A percentile compares a stretch with the other conserved stretches of the same genome.
These are phyloP conservation scores for Teunomyces atbi DNA, from an alignment of 805 yeast genomes.

Conservation along the genomic window DNA sequence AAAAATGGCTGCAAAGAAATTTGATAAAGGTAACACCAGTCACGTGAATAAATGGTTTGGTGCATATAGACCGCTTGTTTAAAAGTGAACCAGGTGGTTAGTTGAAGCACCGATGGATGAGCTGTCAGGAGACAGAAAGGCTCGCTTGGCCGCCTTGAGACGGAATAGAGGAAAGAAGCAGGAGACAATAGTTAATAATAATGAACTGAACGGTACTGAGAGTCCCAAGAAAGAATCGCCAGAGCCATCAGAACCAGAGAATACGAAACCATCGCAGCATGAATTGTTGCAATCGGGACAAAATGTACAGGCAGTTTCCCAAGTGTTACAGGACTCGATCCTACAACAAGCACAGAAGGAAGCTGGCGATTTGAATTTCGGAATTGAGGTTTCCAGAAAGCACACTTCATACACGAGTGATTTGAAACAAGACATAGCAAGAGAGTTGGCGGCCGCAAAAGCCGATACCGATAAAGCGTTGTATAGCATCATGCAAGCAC, in stretches of 20 bases:
- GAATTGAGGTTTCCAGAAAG: neutral
- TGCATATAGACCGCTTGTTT: no score
- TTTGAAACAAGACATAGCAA: constrained; percentile 27
- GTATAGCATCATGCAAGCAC: constrained; percentile 22
- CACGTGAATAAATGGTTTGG: no score
- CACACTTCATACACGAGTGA: constrained; percentile 25
- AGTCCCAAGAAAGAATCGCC: neutral
- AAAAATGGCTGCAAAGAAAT: constrained; percentile 1
- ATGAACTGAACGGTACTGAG: neutral
- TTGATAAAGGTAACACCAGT: neutral
- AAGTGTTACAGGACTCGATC: constrained; percentile 22
- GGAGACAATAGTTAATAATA: neutral
- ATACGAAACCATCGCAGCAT: neutral
- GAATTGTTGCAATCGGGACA: constrained; percentile 11
- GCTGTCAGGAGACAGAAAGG: constrained; percentile 6
- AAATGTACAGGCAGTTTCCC: constrained; percentile 28
- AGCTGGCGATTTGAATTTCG: constrained; percentile 7
- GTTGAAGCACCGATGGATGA: neutral
- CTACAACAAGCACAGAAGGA: constrained; percentile 12
- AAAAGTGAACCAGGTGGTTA: no score
- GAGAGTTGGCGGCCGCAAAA: constrained; percentile 25
- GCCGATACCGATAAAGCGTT: constrained; percentile 21
- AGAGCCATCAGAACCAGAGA: neutral
- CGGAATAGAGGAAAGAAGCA: constrained; percentile 1
- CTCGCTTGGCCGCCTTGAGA: constrained; percentile 9